Conservation (phyloP, 2,329 filamentous ascomycete species). For the Akanthomyces muscarius region DNA sequence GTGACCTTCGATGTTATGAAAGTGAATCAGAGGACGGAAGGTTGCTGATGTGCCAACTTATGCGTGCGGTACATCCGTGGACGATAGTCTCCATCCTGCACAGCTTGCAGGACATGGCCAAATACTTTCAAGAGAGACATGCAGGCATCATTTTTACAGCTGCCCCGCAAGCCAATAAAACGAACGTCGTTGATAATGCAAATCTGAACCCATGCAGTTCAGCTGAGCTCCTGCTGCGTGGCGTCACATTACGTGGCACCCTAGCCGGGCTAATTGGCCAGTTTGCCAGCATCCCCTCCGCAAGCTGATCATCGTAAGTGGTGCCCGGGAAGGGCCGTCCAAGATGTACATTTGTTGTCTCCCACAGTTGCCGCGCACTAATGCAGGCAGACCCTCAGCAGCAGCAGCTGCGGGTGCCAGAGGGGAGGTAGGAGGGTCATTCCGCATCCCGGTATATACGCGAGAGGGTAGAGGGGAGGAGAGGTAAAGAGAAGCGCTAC, state of each 20-base stretch:
- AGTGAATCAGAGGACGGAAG: too few species aligned
- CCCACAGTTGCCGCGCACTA: conserved; percentile 4
- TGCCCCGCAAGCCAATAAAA: background rate
- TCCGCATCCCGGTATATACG: background rate
- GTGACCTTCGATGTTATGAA: too few species aligned
- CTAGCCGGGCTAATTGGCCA: background rate
- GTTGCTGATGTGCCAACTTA: too few species aligned
- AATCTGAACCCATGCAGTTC: conserved; percentile 4
- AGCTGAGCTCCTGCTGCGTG: conserved; percentile 4
- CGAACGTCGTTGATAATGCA: conserved; percentile 5
- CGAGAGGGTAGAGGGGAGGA: background rate
- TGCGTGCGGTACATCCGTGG: too few species aligned
- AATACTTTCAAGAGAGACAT: background rate
- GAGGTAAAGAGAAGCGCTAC: background rate
- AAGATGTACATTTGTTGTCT: background rate
- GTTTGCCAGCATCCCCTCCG: background rate
- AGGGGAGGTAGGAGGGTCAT: background rate
- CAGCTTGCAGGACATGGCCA: background rate
- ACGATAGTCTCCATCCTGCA: too few species aligned
- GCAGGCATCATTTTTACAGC: background rate
- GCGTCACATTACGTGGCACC: conserved; percentile 9
- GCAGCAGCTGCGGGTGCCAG: background rate
- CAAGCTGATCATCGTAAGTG: conserved; percentile 2
- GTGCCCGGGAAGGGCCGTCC: conserved; percentile 10
- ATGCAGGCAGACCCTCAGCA: background rate